Conservation (phyloP, 768 basidiomycete species). For the Lactarius quietus region DNA sequence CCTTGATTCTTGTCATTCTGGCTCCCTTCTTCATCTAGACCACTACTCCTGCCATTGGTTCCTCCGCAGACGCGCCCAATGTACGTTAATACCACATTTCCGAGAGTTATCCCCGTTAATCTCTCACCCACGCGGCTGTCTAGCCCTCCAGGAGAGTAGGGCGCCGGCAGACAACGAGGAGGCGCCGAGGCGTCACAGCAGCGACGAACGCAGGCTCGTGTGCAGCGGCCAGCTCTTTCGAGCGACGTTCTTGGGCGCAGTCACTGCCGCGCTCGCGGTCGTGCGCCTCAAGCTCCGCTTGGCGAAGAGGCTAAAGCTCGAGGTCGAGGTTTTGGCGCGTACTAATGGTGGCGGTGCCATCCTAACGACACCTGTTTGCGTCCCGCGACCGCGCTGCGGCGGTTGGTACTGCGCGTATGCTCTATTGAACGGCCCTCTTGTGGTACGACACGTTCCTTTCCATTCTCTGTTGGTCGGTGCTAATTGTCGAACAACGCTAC, state of each 20-base stretch:
- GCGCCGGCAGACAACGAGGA: not conserved
- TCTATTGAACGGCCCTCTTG: constrained; percentile 2
- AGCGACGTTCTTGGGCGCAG: not conserved
- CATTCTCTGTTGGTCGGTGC: not conserved
- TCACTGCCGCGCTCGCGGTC: not conserved
- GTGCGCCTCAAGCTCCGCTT: not conserved
- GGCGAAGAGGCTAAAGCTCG: not conserved
- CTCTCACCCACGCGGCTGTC: not conserved
- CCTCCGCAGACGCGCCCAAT: not conserved
- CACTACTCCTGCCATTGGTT: constrained; percentile 24
- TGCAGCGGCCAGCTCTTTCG: not conserved
- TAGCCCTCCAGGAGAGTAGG: not conserved
- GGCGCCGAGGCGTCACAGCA: not conserved
- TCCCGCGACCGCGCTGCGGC: constrained; percentile 1
- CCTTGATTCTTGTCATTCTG: constrained; percentile 27
- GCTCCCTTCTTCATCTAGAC: constrained; percentile 25
- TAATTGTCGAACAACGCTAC: not conserved
- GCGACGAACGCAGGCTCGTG: not conserved
- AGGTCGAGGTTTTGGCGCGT: not conserved
- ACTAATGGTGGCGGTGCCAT: not conserved
- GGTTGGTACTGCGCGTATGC: not conserved
- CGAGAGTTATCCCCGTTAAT: not conserved
- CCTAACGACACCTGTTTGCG: not conserved
- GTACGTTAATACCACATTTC: not conserved
- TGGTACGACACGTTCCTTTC: constrained; percentile 4